Conservation (phyloP, 2,329 filamentous ascomycete genomes). For the Aspergillus transmontanensis region DNA sequence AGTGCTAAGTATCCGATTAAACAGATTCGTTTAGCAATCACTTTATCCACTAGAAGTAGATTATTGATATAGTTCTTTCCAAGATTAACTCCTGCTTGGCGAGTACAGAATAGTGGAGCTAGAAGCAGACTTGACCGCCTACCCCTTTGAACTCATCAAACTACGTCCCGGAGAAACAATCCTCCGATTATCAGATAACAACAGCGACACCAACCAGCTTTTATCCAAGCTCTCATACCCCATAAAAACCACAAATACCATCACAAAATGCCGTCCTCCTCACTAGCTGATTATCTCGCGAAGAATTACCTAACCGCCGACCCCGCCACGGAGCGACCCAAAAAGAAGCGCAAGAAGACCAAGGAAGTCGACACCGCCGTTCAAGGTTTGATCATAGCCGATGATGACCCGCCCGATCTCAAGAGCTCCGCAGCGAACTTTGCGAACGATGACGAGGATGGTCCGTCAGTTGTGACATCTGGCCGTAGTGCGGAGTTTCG, state of each 20-base stretch:
- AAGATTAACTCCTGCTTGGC: no score
- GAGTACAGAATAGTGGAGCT: no score
- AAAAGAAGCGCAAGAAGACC: slow-evolving; percentile 60
- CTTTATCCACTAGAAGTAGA: no score
- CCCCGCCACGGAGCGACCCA: slow-evolving; percentile 47
- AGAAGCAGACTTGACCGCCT: not conserved
- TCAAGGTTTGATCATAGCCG: slow-evolving; percentile 42
- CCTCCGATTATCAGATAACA: slow-evolving; percentile 4
- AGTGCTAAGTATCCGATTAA: no score
- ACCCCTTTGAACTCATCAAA: not conserved
- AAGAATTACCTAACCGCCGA: slow-evolving; percentile 84
- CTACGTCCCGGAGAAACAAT: not conserved
- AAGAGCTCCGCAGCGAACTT: slow-evolving; percentile 29
- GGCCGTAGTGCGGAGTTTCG: slow-evolving; percentile 59
- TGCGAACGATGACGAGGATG: slow-evolving; percentile 41
- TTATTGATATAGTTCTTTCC: no score
- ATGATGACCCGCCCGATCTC: slow-evolving; percentile 44
- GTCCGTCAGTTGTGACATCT: slow-evolving; percentile 32
- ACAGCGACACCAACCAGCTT: not conserved
- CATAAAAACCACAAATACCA: not conserved
- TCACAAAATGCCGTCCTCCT: slow-evolving; percentile 50
- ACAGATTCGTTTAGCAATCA: no score
- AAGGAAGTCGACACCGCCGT: slow-evolving; percentile 50
- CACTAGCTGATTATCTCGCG: slow-evolving; percentile 82
- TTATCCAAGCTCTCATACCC: not conserved